Base-by-base conservation (phyloP, 2,329 filamentous ascomycete genomes). In the Helminthosporium solani region DNA sequence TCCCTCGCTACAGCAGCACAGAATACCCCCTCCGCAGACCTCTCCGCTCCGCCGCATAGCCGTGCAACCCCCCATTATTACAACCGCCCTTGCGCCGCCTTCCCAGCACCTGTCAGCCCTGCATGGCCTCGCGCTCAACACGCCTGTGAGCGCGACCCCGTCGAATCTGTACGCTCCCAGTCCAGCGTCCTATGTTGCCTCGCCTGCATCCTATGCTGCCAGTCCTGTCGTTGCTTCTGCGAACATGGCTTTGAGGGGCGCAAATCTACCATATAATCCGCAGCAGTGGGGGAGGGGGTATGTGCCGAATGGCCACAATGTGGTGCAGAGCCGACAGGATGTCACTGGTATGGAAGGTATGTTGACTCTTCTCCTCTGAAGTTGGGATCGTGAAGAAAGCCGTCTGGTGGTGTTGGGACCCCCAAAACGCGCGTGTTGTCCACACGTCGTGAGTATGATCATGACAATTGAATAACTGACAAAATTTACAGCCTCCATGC, bases 341-440 rank as follows among this genome's bases (percentile, higher is more conserved):
- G 52, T 71, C 7, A 75, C 73, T 15, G 75, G 72, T 42, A 77
- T 75, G 74, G 75, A 77, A 71, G 71, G 75, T 77, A 71, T 40
- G 49, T 48, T 16, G 40, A 41, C 37, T 39, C 36, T 23, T 16
- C 28, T 21, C 40, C 36, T 42, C 7, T 40, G 12, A 18, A 33
- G 33, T 19, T 38, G 16, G 34, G 16, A 14, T 37, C 16, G 5
- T 4, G 16, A 20, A n/a, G n/a, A n/a, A n/a, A n/a, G n/a, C n/a
- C n/a, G n/a, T n/a, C n/a, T n/a, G n/a, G n/a, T n/a, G n/a, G n/a
- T n/a, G n/a, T n/a, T n/a, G n/a, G n/a, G n/a, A n/a, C n/a, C n/a
- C n/a, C n/a, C n/a, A n/a, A n/a, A n/a, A n/a, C 34, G 11, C 30
- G 25, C 19, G 23, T 35, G 39, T 40, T n/a, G 9, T 23, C 25